Base-by-base conservation (phyloP, 179 eudicot species). In the Spergularia azorica region DNA sequence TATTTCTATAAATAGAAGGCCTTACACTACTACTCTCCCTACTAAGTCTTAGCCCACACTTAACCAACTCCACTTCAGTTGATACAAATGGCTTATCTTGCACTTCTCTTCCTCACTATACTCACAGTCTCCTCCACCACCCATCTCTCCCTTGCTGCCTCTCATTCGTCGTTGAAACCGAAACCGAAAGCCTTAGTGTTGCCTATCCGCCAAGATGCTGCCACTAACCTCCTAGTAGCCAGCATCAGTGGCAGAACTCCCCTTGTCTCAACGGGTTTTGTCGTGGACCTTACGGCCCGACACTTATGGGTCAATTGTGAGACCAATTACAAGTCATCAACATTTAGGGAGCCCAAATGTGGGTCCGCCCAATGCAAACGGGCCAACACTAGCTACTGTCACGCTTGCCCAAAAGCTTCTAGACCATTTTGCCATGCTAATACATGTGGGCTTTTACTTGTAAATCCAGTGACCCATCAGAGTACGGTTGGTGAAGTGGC, bases 231-330 rank as follows among this genome's bases (percentile, higher is more conserved):
- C 43, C 38, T 81, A 14, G 81, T 84, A 17, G 80, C 85, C 58
- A 36, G 64, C n/a, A 72, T 82, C 58, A 36, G 63, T 1, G 83
- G 81, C 1, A 64, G 85, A 55, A 84, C 83, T 18, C 87, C 87
- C 15, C 87, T 79, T 0, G 52, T 58, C 14, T 10, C 83, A 1
- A 63, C 71, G 57, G 26, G 79, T 48, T 71, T 13, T 3, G 48
- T 84, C 9, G 76, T 84, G 36, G 87, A 84, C 17, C 76, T 84
- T 18, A 82, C 64, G 2, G 64, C 83, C 55, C 74, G 70, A 15
- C 82, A 79, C 67, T 48, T 84, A 41, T 84, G 87, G 87, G 81
- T 70, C 80, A 79, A 84, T 18, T 84, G 87, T 8, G 87, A 84
- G 73, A 73, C 85, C 66, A 62, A 74, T 70, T 84, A 84, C 72